These are phyloP conservation scores for Podaxis mareebaensis DNA, from an alignment of 768 basidiomycete genomes.

Conservation along the genomic window DNA sequence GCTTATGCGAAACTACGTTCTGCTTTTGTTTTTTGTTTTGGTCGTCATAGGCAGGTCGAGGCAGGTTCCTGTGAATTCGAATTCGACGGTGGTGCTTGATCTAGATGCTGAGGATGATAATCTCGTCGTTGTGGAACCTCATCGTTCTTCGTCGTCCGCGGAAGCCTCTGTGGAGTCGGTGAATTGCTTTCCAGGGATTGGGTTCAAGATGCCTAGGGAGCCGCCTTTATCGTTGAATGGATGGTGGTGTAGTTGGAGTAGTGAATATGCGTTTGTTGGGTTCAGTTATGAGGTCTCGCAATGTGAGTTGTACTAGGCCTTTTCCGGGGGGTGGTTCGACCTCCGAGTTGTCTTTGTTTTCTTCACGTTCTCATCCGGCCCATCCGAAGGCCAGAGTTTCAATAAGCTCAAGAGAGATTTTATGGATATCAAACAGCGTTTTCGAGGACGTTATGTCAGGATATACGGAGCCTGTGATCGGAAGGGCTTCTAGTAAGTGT, in stretches of 20 bases:
- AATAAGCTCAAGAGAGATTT: constrained; percentile 55
- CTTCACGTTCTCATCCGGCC: no score
- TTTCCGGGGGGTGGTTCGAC: no score
- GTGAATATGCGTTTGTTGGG: constrained; percentile 76
- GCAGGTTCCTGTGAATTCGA: neutral
- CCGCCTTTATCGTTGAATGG: constrained; percentile 44
- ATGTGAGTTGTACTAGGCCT: constrained; percentile 39
- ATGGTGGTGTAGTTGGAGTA: constrained; percentile 67
- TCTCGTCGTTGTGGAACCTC: neutral
- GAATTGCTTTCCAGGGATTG: constrained; percentile 41
- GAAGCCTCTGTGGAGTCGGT: neutral
- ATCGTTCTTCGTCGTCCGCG: neutral
- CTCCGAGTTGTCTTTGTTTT: no score
- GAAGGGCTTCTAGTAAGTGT: constrained; percentile 45
- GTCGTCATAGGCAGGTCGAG: neutral
- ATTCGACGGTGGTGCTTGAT: neutral
- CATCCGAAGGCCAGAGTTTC: constrained; percentile 55
- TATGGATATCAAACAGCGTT: constrained; percentile 54
- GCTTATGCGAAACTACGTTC: neutral
- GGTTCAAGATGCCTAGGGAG: constrained; percentile 55
- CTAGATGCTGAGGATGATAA: neutral
- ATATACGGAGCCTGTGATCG: constrained; percentile 50
- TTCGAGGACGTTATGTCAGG: constrained; percentile 69
- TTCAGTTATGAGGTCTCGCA: constrained; percentile 74
- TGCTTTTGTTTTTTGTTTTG: neutral